Evolutionary conservation across 768 basidiomycete genomes (phyloP).

Genomic region (Boletellus emodensis): DNA sequence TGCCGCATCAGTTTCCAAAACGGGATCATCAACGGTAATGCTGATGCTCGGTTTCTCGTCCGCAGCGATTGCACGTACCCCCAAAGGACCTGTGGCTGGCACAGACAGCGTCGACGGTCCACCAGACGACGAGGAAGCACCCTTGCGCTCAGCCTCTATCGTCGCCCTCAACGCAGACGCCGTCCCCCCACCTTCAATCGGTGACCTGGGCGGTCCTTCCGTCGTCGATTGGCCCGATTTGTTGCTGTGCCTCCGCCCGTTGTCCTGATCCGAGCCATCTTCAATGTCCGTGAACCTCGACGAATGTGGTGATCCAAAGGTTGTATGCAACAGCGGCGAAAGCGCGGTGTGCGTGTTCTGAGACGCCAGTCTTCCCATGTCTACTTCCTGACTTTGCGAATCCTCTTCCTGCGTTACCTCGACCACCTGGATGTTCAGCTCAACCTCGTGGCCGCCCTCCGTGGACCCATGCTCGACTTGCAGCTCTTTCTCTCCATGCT

Average conservation of each 20-base stretch:
- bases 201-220: conserved; percentile 13
- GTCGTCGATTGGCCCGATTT: conserved; percentile 12
- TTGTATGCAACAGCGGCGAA: conserved; percentile 40
- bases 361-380: conserved; percentile 1
- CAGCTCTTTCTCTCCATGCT: conserved; percentile 17
- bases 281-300: conserved; percentile 29
- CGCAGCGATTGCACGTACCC: conserved; percentile 11
- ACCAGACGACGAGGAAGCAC: not conserved
- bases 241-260: conserved; percentile 15
- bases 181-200: conserved; percentile 14
- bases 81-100: too few species aligned
- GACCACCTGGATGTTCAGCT: conserved; percentile 13
- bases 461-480: conserved; percentile 21
- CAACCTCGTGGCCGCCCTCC: not conserved
- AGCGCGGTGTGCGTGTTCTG: conserved; percentile 9
- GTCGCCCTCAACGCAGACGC: conserved; percentile 16
- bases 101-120: not conserved
- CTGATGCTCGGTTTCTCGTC: conserved; percentile 11
- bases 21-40: conserved; percentile 1
- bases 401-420: conserved; percentile 10
- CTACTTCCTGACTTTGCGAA: conserved; percentile 9
- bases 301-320: conserved; percentile 39
- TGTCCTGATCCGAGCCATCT: conserved; percentile 25
- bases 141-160: conserved; percentile 11
- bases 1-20: conserved; percentile 11